Evolutionary conservation across 2,329 filamentous ascomycete genomes (phyloP).

Genomic region (Sarocladiaceae sp.): DNA sequence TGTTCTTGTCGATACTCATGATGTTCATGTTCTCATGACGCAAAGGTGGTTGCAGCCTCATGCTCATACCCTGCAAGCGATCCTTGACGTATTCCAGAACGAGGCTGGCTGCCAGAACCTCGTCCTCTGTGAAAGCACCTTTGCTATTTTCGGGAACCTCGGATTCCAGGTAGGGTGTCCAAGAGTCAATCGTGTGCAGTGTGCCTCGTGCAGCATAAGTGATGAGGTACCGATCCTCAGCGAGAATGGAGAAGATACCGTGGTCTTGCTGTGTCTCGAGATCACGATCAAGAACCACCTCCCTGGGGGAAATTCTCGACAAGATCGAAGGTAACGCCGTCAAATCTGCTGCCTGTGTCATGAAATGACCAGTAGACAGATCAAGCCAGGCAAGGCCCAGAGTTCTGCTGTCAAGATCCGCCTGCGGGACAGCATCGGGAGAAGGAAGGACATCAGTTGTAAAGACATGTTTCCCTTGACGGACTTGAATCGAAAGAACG

Average conservation of each 20-base stretch:
- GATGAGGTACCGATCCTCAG: conserved; percentile 68
- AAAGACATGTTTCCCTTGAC: conserved; percentile 5
- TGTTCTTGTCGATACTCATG: conserved; percentile 91
- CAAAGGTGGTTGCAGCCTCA: conserved; percentile 78
- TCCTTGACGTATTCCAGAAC: conserved; percentile 81
- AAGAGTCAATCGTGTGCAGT: conserved; percentile 51
- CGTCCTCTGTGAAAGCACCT: conserved; percentile 55
- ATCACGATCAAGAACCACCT: conserved; percentile 71
- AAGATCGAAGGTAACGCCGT: conserved; percentile 71
- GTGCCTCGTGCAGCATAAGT: conserved; percentile 57
- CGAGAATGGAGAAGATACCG: conserved; percentile 59
- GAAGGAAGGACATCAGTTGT: conserved; percentile 6
- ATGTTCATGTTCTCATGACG: conserved; percentile 68
- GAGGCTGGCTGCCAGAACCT: conserved; percentile 70
- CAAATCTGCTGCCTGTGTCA: conserved; percentile 69
- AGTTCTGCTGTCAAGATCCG: conserved; percentile 20
- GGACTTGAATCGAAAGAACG: conserved; percentile 69
- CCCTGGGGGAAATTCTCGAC: conserved; percentile 74
- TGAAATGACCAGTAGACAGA: conserved; percentile 90
- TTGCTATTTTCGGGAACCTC: conserved; percentile 50
- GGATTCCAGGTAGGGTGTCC: conserved; percentile 72
- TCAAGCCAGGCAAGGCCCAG: conserved; percentile 91
- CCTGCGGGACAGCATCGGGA: conserved; percentile 12
- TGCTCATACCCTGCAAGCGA: conserved; percentile 67
- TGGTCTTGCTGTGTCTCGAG: conserved; percentile 53